Evolutionary conservation across 2,329 filamentous ascomycete species (phyloP).

Genomic region (Pyrenochaeta sp.): DNA sequence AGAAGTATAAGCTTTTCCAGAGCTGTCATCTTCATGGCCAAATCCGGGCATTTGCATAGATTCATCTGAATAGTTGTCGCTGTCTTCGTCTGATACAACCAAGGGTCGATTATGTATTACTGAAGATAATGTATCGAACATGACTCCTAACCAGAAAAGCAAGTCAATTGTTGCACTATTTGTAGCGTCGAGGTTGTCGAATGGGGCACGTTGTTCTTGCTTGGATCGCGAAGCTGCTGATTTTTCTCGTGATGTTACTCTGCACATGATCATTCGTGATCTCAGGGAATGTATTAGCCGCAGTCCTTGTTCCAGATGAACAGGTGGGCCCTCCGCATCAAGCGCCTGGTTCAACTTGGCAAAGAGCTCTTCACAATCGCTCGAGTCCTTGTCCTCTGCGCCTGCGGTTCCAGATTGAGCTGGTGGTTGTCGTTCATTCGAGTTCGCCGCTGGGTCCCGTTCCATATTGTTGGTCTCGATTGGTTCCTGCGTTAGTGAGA

Average conservation of each 20-base stretch:
- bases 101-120: constrained; percentile 61
- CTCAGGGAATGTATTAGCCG: neutral
- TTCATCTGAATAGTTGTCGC: constrained; percentile 44
- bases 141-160: constrained; percentile 66
- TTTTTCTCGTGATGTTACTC: constrained; percentile 12
- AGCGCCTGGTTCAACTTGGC: neutral
- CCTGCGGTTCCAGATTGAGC: neutral
- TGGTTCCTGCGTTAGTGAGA: constrained; percentile 54
- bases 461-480: constrained; percentile 22
- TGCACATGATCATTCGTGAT: neutral
- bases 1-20: neutral
- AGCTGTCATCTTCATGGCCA: neutral
- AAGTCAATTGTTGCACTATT: constrained; percentile 61
- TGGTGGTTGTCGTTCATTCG: no score
- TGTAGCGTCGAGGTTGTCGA: constrained; percentile 38
- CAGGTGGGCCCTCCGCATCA: neutral
- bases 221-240: constrained; percentile 13
- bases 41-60: constrained; percentile 3
- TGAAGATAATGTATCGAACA: constrained; percentile 66
- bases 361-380: neutral
- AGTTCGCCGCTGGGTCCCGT: no score
- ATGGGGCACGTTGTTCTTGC: constrained; percentile 21
- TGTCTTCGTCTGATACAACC: constrained; percentile 58
- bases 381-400: neutral
- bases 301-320: neutral